Evolutionary conservation across 208 protist genomes (phyloP), one percentile per base, ranked within the genome.

Genomic region (Trypanosoma mega): DNA sequence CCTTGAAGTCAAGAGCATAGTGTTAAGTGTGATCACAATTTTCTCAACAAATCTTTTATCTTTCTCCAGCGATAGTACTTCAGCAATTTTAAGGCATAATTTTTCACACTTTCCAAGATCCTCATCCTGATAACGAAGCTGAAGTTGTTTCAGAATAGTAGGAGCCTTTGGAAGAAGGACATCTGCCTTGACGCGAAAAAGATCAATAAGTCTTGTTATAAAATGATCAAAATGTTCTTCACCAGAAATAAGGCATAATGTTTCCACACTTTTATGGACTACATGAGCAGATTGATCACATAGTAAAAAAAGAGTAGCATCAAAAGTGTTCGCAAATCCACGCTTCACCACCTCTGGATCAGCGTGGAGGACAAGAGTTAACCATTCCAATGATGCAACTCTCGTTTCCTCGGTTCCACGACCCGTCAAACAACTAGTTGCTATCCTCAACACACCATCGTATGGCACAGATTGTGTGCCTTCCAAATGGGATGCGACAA

Each of bases 1-100:
- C 6, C 77, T 68, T 23, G 85, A 84, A 0, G 98, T 98, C 8
- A 97, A 67, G 0, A 98, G 62, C 50, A 82, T 67, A n/a, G 74
- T 68, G 44, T 78, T 81, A 2, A 86, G 69, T 1, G 70, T 79
- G 3, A 92, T 69, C 21, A 92, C 81, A 41, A 71, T 30, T 36
- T 92, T 92, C 55, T 77, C 79, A 8, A 84, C 67, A 47, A 86
- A 84, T 29, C 85, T 78, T 54, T 78, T 66, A 46, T 88, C 85
- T 1, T 59, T 45, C 43, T 60, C 41, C 46, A 37, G 11, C 4
- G 36, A 39, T 45, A 75, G 34, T 50, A 73, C 54, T 20, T 8
- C 45, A 36, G 61, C 44, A 23, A 69, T 29, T 21, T 63, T 70
- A 12, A 66, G 46, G 21, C 58, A 66, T 1, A 76, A 29, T 36